Evolutionary conservation across 228 moss, liverwort and hornwort genomes (phyloP).

Genomic region (Sphagnum fallax): DNA sequence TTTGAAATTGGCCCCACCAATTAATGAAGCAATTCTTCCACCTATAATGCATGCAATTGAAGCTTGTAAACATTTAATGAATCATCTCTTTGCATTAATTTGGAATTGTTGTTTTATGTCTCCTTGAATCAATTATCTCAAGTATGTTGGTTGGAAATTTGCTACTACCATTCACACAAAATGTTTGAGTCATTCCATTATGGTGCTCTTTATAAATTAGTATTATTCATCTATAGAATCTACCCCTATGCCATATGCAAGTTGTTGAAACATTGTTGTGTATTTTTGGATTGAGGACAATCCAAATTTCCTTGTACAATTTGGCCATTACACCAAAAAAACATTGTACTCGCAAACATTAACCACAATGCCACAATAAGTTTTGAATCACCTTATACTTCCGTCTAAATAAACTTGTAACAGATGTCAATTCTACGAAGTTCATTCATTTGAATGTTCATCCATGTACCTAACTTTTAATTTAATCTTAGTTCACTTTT

Average conservation of each 20-base stretch:
- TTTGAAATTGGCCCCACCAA: not conserved
- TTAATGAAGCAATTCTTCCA: not conserved
- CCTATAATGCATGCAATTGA: not conserved
- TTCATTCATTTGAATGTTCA: no score
- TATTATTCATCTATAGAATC: not conserved
- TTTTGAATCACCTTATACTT: not conserved
- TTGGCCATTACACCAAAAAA: not conserved
- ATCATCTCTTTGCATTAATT: not conserved
- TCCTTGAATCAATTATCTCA: not conserved
- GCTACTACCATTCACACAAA: not conserved
- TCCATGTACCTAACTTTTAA: no score
- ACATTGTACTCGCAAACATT: not conserved
- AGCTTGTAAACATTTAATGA: not conserved
- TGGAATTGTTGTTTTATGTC: not conserved
- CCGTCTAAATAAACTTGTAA: no score
- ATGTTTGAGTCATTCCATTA: not conserved
- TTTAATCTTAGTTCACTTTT: no score
- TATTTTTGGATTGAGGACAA: not conserved
- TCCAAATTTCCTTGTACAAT: not conserved
- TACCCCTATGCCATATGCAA: not conserved
- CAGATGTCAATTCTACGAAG: no score
- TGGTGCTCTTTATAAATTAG: not conserved
- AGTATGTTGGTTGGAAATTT: not conserved
- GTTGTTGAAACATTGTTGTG: not conserved
- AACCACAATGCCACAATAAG: not conserved